Evolutionary conservation across 805 yeast genomes (phyloP), one percentile per base, ranked within the genome.

Genomic region (Wickerhamiella musiphila): DNA sequence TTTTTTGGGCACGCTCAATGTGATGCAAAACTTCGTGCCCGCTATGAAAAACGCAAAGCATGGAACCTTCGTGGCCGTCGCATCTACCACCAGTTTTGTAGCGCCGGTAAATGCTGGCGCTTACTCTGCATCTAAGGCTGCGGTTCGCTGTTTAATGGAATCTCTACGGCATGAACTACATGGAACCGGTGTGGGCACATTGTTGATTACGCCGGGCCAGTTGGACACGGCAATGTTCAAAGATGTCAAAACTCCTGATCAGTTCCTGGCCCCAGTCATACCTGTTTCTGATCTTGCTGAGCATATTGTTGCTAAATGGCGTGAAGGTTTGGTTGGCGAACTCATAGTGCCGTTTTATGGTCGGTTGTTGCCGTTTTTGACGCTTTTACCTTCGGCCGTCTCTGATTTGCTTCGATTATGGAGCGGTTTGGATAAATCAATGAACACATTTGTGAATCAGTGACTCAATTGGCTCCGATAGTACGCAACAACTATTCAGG

Each of bases 81-180:
- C 82, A 0, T 78, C 92, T 0, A 73, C 75, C 0, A 56, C 81
- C 29, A 92, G 92, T 0, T 67, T 73, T 36, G 66, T 77, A 61
- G 65, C 83, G 0, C 93, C 93, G 0, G 82, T 90, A 8, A 54
- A 72, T 18, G 39, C 60, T 33, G 73, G 73, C 26, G 72, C 75
- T 0, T 81, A 81, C 47, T 86, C 93, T 0, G 84, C 92, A 0
- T 68, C 86, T 7, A 81, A 81, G 48, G 71, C 83, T 0, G 92
- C 86, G 0, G 56, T 77, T 25, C 70, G 78, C 34, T 73, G 81
- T 1, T 57, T 76, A 27, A 90, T 77, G 49, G 79, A 73, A 43
- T 67, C 79, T 1, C 51, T 81, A 18, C 64, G 75, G 0, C 70
- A 70, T 46, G 79, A 73, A 47, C 48, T 73, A 23, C 11, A 17